Evolutionary conservation across 1,284 basidiomycete genomes (phyloP).

Genomic region (Irpex sp.): DNA sequence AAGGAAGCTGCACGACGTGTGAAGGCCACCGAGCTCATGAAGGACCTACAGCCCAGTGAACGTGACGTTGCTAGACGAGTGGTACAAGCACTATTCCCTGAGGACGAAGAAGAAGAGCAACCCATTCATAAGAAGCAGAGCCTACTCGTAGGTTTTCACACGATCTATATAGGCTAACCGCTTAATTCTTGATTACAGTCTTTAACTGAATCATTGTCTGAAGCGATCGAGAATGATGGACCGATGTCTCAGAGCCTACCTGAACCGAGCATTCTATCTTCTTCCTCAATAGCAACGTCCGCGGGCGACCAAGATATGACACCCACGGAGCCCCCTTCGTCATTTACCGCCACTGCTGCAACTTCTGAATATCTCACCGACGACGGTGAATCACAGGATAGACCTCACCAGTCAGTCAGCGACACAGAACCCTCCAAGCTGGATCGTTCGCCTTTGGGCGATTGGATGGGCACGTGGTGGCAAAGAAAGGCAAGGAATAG

Average conservation of each 20-base stretch:
- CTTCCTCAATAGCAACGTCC: not conserved
- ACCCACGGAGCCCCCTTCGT: not conserved
- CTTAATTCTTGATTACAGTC: conserved; percentile 38
- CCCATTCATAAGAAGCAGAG: conserved; percentile 56
- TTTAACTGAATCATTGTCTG: conserved; percentile 63
- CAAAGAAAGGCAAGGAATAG: conserved; percentile 36
- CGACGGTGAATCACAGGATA: not conserved
- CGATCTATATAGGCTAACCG: conserved; percentile 8
- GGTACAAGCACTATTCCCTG: conserved; percentile 62
- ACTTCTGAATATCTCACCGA: not conserved
- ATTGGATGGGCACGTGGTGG: conserved; percentile 71
- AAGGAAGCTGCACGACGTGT: conserved; percentile 49
- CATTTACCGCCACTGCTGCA: not conserved
- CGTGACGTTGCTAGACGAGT: conserved; percentile 61
- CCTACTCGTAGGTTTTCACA: conserved; percentile 39
- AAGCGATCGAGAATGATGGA: conserved; percentile 62
- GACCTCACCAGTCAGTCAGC: not conserved
- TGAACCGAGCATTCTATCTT: conserved; percentile 21
- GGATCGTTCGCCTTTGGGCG: conserved; percentile 30
- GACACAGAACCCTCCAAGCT: conserved; percentile 12
- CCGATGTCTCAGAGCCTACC: conserved; percentile 29
- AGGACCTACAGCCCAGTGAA: conserved; percentile 57
- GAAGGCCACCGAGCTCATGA: conserved; percentile 49
- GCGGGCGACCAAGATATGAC: not conserved
- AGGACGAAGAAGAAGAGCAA: conserved; percentile 49